Percentiles rank a stretch among this genome's conserved stretches.
These are phyloP conservation scores for Aspergillus niger DNA, from an alignment of 2,329 filamentous ascomycete species.

Conservation along the genomic window DNA sequence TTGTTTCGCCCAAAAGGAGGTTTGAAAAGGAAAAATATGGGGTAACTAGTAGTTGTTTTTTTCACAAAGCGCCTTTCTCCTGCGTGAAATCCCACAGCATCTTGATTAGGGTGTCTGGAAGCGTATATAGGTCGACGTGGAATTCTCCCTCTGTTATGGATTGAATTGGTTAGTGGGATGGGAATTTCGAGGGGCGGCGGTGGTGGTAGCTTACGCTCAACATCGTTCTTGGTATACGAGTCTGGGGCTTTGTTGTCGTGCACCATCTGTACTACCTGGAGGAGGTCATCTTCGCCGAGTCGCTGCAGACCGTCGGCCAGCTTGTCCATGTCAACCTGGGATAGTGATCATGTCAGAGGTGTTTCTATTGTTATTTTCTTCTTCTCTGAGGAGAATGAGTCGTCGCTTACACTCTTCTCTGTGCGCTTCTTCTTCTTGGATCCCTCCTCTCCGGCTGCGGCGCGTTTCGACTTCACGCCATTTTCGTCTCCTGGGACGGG, in stretches of 20 bases:
- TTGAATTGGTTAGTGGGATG: slow-evolving; percentile 33
- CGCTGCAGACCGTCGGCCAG: slow-evolving; percentile 88
- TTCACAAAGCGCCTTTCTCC: slow-evolving; percentile 46
- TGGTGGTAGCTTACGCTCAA: slow-evolving; percentile 70
- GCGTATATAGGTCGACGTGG: slow-evolving; percentile 96
- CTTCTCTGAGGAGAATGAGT: background rate
- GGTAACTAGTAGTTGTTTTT: background rate
- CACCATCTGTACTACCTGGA: slow-evolving; percentile 96
- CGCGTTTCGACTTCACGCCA: slow-evolving; percentile 63
- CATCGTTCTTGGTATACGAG: slow-evolving; percentile 95
- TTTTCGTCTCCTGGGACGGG: slow-evolving; percentile 75
- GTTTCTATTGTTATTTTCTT: background rate
- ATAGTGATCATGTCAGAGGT: background rate
- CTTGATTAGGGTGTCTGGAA: slow-evolving; percentile 84
- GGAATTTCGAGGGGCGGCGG: background rate
- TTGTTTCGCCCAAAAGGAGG: slow-evolving; percentile 3
- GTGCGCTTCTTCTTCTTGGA: slow-evolving; percentile 76
- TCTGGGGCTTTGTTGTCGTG: slow-evolving; percentile 94
- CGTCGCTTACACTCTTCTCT: slow-evolving; percentile 57
- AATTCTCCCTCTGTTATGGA: slow-evolving; percentile 78
- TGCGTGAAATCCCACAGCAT: slow-evolving; percentile 89
- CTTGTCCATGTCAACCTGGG: slow-evolving; percentile 85
- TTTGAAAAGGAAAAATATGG: slow-evolving; percentile 2
- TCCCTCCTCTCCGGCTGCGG: slow-evolving; percentile 58
- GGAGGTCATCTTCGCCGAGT: slow-evolving; percentile 86